phyloP scores from a whole-genome alignment of 2,329 filamentous ascomycete species.

The Claviceps pazoutovae region DNA sequence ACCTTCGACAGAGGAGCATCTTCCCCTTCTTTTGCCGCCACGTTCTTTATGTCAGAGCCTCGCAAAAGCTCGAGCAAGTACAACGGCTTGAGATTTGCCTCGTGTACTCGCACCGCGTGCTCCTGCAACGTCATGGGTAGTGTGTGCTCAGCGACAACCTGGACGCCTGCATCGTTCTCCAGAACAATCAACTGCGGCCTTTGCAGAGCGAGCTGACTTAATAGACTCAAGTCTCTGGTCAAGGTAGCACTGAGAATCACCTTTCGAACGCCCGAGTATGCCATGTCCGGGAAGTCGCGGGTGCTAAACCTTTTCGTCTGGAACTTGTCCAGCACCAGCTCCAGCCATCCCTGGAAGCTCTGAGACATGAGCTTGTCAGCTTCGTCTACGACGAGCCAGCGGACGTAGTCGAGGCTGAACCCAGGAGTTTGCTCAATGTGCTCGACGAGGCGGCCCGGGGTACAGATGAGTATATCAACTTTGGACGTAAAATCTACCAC shows the following conservation, averaged over 20 bases:
- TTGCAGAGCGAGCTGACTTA: conserved; percentile 58
- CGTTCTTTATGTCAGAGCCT: conserved; percentile 32
- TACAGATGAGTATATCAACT: conserved; percentile 81
- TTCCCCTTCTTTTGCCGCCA: conserved; percentile 5
- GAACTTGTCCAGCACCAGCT: conserved; percentile 52
- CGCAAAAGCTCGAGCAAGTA: conserved; percentile 68
- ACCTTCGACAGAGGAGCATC: not conserved
- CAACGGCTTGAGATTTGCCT: conserved; percentile 62
- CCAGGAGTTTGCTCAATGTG: conserved; percentile 74
- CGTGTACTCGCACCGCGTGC: conserved; percentile 51
- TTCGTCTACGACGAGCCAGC: conserved; percentile 88
- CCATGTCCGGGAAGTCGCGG: conserved; percentile 39
- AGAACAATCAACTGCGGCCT: conserved; percentile 66
- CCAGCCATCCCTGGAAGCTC: conserved; percentile 84
- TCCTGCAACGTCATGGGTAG: conserved; percentile 53
- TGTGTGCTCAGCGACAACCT: conserved; percentile 29
- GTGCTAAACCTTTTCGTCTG: conserved; percentile 33
- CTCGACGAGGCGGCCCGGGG: conserved; percentile 81
- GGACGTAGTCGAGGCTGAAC: conserved; percentile 62
- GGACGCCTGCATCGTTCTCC: conserved; percentile 41
- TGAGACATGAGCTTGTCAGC: conserved; percentile 85
- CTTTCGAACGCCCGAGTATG: conserved; percentile 51
- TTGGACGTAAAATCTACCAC: conserved; percentile 53
- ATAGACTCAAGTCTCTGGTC: conserved; percentile 69
- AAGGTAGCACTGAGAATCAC: conserved; percentile 85